phyloP scores from a whole-genome alignment of 1,284 basidiomycete species.

The Cystobasidium sp. region DNA sequence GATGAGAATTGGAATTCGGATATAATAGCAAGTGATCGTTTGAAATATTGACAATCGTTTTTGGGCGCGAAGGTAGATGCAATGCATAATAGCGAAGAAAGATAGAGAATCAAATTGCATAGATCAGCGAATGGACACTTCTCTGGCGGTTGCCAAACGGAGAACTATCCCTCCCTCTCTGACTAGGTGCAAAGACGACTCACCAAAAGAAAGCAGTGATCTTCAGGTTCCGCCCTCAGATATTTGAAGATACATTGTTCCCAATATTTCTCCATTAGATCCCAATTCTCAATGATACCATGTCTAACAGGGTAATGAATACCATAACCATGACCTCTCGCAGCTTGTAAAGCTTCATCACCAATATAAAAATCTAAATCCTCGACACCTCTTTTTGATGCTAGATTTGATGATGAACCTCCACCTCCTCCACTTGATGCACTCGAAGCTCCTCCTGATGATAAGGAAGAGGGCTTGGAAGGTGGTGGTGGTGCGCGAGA shows the following conservation, averaged over 20 bases:
- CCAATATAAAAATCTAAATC: conserved; percentile 99
- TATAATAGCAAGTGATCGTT: no score
- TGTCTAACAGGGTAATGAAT: conserved; percentile 97
- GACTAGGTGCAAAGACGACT: no score
- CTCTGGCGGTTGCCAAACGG: neutral
- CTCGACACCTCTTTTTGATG: conserved; percentile 95
- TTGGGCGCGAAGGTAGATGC: no score
- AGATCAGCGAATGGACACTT: neutral
- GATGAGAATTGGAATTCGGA: neutral
- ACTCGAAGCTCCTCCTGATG: conserved; percentile 17
- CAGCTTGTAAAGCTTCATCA: conserved; percentile 93
- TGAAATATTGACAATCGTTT: no score
- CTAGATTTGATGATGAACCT: conserved; percentile 68
- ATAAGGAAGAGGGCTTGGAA: conserved; percentile 53
- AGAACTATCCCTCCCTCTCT: no score
- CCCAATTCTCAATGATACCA: conserved; percentile 99
- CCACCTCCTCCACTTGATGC: no score
- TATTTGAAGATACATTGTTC: conserved; percentile 99
- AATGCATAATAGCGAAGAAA: no score
- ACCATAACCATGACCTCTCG: conserved; percentile 74
- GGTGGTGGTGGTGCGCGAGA: conserved; percentile 76
- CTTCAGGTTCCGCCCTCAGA: conserved; percentile 95
- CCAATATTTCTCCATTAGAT: conserved; percentile 99
- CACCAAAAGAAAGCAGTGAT: conserved; percentile 96
- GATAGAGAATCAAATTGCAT: neutral